Conservation (phyloP, 257 asterid species). For the Nemophila menziesii region DNA sequence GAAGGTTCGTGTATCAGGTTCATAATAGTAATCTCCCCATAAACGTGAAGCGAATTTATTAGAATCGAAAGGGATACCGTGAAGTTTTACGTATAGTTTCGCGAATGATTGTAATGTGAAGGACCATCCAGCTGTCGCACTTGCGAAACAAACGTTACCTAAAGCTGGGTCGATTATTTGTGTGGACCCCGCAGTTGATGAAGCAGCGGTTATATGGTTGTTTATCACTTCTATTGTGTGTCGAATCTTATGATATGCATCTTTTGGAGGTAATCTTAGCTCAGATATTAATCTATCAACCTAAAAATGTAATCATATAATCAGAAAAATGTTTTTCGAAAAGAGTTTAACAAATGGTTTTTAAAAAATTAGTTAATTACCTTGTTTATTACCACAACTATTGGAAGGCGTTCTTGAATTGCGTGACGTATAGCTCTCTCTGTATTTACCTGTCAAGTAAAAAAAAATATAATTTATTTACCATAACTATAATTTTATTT, state of each 20-base stretch:
- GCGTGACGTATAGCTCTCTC: conserved; percentile 94
- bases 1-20: conserved; percentile 59
- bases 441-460: conserved; percentile 60
- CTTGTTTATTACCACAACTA: conserved; percentile 84
- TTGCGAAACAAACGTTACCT: conserved; percentile 94
- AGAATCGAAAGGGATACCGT: conserved; percentile 88
- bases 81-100: conserved; percentile 84
- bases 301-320: conserved; percentile 20
- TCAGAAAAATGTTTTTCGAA: background rate
- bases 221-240: conserved; percentile 83
- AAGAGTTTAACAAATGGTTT: no score
- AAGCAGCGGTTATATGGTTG: conserved; percentile 66
- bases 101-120: conserved; percentile 93
- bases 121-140: conserved; percentile 99
- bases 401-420: conserved; percentile 77
- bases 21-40: conserved; percentile 95
- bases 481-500: background rate
- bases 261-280: conserved; percentile 91
- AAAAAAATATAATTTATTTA: background rate
- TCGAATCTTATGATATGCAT: conserved; percentile 86
- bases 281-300: conserved; percentile 89
- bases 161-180: conserved; percentile 72
- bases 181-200: conserved; percentile 85
- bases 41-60: conserved; percentile 80
- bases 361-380: conserved; percentile 21